A percentile compares a stretch with the other conserved stretches of the same genome.
phyloP scores from a whole-genome alignment of 495 filamentous ascomycete genomes.

The Aspergillus steynii region DNA sequence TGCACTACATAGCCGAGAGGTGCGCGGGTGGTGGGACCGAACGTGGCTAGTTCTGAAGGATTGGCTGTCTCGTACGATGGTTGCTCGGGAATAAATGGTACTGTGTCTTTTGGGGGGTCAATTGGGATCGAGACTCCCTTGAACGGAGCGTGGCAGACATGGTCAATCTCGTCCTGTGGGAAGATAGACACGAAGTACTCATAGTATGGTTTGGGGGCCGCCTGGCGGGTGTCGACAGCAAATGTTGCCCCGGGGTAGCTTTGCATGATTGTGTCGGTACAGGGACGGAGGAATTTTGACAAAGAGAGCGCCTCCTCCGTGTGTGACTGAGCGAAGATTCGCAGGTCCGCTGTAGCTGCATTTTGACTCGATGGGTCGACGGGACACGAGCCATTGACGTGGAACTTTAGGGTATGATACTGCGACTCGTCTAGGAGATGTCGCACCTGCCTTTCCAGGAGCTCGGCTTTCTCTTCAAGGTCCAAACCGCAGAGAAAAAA shows the following conservation, averaged over 20 bases:
- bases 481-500: constrained; percentile 46
- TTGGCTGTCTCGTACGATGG: constrained; percentile 23
- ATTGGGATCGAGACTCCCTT: constrained; percentile 7
- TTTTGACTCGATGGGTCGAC: constrained; percentile 15
- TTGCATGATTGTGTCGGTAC: constrained; percentile 14
- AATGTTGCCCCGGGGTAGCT: constrained; percentile 17
- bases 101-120: constrained; percentile 8
- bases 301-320: constrained; percentile 2
- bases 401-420: constrained; percentile 11
- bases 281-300: constrained; percentile 3
- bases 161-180: constrained; percentile 13
- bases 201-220: constrained; percentile 17
- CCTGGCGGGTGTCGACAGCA: constrained; percentile 17
- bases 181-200: constrained; percentile 21
- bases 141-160: constrained; percentile 1
- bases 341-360: constrained; percentile 14
- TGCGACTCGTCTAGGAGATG: constrained; percentile 4
- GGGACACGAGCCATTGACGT: constrained; percentile 9
- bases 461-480: constrained; percentile 42
- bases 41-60: constrained; percentile 18
- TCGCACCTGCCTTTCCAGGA: constrained; percentile 32
- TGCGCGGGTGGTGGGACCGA: constrained; percentile 25
- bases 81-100: constrained; percentile 20
- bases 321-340: constrained; percentile 24
- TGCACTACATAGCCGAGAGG: constrained; percentile 33